A percentile compares a stretch with the other conserved stretches of the same genome.
Evolutionary conservation across 257 asterid species (phyloP).

Genomic region (Penstemon eatonii): DNA sequence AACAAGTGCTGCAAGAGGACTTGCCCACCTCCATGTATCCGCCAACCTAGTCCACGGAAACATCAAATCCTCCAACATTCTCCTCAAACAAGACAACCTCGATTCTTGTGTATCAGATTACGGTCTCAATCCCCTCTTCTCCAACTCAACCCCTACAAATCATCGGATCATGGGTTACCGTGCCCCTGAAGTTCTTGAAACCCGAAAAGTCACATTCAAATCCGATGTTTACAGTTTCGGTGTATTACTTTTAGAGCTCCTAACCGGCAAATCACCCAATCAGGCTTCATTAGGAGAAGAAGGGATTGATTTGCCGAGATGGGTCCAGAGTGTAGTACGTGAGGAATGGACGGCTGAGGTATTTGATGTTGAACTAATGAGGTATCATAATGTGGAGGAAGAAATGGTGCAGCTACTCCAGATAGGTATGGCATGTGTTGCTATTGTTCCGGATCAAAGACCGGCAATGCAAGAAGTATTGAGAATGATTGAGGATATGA

Average conservation of each 20-base stretch:
- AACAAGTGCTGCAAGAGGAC: constrained; percentile 74
- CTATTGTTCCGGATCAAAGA: constrained; percentile 75
- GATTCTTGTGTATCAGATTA: constrained; percentile 75
- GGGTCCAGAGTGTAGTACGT: constrained; percentile 96
- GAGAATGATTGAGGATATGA: constrained; percentile 85
- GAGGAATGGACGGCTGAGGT: constrained; percentile 99
- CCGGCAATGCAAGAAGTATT: constrained; percentile 74
- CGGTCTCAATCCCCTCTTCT: constrained; percentile 79
- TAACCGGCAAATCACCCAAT: constrained; percentile 92
- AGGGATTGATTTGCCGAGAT: constrained; percentile 90
- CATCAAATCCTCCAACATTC: constrained; percentile 90
- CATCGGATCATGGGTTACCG: constrained; percentile 90
- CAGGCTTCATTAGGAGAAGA: constrained; percentile 94
- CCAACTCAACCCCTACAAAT: constrained; percentile 56
- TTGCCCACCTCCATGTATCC: constrained; percentile 70
- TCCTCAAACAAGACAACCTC: constrained; percentile 64
- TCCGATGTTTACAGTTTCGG: constrained; percentile 94
- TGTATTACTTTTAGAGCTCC: constrained; percentile 69
- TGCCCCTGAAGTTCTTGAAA: constrained; percentile 90
- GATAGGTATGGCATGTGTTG: constrained; percentile 93
- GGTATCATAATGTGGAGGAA: constrained; percentile 89
- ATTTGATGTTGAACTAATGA: constrained; percentile 90
- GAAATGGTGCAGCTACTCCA: constrained; percentile 98
- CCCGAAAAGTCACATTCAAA: constrained; percentile 70
- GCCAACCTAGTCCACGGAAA: constrained; percentile 83